Percentiles rank a stretch among this genome's conserved stretches.
These are phyloP conservation scores for Sugiyamaella castrensis DNA, from an alignment of 1,139 yeast species.

Conservation along the genomic window DNA sequence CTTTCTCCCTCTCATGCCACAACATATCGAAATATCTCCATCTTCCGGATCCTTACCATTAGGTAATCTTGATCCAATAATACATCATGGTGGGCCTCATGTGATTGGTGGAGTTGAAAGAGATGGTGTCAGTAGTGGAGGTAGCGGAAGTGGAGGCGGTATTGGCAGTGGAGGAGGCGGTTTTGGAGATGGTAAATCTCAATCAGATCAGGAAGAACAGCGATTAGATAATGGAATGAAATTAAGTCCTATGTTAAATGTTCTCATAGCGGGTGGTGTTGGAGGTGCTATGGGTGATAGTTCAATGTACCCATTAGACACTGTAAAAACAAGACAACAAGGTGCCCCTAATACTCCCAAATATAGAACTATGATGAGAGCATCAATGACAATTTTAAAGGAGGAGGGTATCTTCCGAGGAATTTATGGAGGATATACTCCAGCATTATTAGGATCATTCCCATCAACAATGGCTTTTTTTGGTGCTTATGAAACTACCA, in stretches of 20 bases:
- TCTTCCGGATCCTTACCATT: constrained; percentile 19
- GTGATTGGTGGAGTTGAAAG: constrained; percentile 1
- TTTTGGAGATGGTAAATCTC: not conserved
- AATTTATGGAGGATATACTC: constrained; percentile 85
- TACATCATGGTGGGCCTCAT: constrained; percentile 10
- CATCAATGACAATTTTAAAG: constrained; percentile 64
- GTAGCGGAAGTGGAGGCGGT: constrained; percentile 3
- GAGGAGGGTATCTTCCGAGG: constrained; percentile 89
- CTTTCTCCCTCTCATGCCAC: no score
- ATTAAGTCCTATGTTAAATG: constrained; percentile 21
- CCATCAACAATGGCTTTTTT: constrained; percentile 94
- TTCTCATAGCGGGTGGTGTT: constrained; percentile 72
- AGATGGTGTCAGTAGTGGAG: not conserved
- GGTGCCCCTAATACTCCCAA: constrained; percentile 72
- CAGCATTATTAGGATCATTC: constrained; percentile 80
- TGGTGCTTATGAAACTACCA: constrained; percentile 80
- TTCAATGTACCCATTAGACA: constrained; percentile 90
- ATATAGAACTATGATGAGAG: constrained; percentile 65
- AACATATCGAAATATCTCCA: constrained; percentile 8
- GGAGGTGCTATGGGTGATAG: constrained; percentile 96
- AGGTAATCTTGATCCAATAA: constrained; percentile 14
- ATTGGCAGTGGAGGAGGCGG: constrained; percentile 2
- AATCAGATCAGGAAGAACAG: not conserved
- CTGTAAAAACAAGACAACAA: constrained; percentile 95
- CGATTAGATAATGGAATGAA: constrained; percentile 6